Evolutionary conservation across 306 rosid species (phyloP), one percentile per base, ranked within the genome.

Genomic region (Rubus parviflorus): DNA sequence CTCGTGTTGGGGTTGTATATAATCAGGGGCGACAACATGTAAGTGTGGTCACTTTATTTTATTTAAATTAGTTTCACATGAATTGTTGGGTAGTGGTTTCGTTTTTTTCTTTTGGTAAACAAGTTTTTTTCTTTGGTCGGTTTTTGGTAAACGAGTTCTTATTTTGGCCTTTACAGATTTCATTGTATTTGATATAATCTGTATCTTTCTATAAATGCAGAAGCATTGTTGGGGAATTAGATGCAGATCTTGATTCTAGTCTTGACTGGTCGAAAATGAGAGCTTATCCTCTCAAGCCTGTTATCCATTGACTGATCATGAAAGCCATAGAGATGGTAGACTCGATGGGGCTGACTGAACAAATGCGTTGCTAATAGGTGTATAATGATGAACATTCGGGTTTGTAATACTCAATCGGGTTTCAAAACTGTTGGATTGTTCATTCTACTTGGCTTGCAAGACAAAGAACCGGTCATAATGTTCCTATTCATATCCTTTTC

Each of bases 1-100:
- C 95, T 92, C 68, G 98, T 90, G 75, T 81, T 95, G 72, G 98
- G 98, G 16, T 72, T 95, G 79, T 92, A 95, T 83, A 95, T 92
- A 84, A 92, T 95, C 43, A 88, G 98, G 85, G 98, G 97, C 52
- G 98, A 95, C 86, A 95, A 95, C 88, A 92, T 95, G 98, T 95
- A 90, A 81, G 83, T 25, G 72, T 73, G 64, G 64, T 9, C 38
- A 20, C 71, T 12, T 17, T 53, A 14, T 53, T 53, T 45, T 41
- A 7, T 68, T 17, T 35, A 9, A 10, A 9, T 60, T 61, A 60
- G 78, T 60, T 68, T 61, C 43, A 8, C 11, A 14, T 46, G 25
- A 47, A 45, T 23, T 45, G 52, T 25, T 45, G 45, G 22, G 12
- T 43, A 45, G 68, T 22, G 69, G 14, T 7, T 35, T 35, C 53